phyloP scores from a whole-genome alignment of 2,329 filamentous ascomycete species.

The Aspergillus ruber region DNA sequence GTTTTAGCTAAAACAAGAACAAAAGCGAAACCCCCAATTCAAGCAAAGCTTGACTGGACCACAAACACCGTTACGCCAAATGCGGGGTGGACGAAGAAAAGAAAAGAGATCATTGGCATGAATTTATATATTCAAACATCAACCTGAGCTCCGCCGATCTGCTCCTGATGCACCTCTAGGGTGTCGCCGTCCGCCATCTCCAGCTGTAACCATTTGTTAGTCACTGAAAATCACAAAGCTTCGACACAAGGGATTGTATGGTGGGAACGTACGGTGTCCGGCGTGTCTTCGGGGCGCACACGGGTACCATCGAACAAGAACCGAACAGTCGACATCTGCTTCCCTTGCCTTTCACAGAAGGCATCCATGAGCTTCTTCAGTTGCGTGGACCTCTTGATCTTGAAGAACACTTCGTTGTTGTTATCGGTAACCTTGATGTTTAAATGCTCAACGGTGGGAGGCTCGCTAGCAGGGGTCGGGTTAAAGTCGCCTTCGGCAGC shows the following conservation, averaged over 20 bases:
- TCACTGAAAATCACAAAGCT: constrained; percentile 5
- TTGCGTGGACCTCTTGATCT: constrained; percentile 95
- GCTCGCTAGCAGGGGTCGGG: constrained; percentile 23
- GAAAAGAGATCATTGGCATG: neutral
- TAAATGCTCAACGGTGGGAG: constrained; percentile 66
- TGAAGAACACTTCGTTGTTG: constrained; percentile 99
- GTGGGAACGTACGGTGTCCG: constrained; percentile 70
- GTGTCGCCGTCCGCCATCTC: constrained; percentile 97
- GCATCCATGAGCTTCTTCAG: constrained; percentile 98
- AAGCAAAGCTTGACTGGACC: neutral
- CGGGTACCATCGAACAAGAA: constrained; percentile 96
- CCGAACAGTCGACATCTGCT: constrained; percentile 73
- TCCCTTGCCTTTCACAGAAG: constrained; percentile 94
- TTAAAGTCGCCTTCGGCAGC: constrained; percentile 34
- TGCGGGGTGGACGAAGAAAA: neutral
- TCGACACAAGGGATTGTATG: neutral
- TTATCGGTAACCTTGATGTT: constrained; percentile 99
- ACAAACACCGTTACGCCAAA: constrained; percentile 10
- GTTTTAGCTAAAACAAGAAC: neutral
- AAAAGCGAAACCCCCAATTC: constrained; percentile 2
- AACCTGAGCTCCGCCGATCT: constrained; percentile 65
- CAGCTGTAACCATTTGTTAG: constrained; percentile 52
- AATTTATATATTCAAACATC: neutral
- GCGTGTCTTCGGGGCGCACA: constrained; percentile 82
- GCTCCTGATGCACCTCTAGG: constrained; percentile 95